phyloP scores from a whole-genome alignment of 2,329 filamentous ascomycete genomes.

The Plenodomus biglobosus region DNA sequence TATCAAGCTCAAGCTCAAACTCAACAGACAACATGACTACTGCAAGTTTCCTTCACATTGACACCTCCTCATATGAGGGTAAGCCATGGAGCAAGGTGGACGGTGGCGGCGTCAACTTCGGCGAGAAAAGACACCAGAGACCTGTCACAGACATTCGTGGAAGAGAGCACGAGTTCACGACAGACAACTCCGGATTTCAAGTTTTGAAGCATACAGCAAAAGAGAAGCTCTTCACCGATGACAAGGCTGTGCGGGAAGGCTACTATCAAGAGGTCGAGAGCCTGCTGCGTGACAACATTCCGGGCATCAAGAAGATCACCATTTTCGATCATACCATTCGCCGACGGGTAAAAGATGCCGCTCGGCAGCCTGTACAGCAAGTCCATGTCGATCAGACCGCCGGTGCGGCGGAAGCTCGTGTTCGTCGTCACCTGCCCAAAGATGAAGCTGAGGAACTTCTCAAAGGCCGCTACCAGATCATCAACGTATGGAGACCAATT shows the following conservation, averaged over 20 bases:
- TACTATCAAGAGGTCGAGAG: constrained; percentile 66
- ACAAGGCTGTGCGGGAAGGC: constrained; percentile 54
- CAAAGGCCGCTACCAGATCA: constrained; percentile 63
- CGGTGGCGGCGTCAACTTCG: constrained; percentile 58
- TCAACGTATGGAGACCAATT: constrained; percentile 73
- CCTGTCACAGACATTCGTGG: constrained; percentile 60
- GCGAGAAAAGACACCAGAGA: constrained; percentile 49
- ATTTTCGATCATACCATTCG: constrained; percentile 76
- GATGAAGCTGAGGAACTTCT: constrained; percentile 61
- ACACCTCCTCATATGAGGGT: constrained; percentile 53
- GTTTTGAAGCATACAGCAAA: constrained; percentile 56
- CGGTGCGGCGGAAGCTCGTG: constrained; percentile 60
- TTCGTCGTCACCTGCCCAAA: constrained; percentile 60
- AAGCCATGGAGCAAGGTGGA: constrained; percentile 70
- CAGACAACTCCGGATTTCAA: constrained; percentile 61
- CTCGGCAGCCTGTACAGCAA: constrained; percentile 66
- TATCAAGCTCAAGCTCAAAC: neutral
- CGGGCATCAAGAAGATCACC: constrained; percentile 61
- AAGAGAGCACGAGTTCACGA: constrained; percentile 53
- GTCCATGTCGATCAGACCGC: constrained; percentile 75
- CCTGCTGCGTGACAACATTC: constrained; percentile 57
- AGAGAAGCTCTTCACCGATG: constrained; percentile 60
- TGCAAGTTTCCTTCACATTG: constrained; percentile 62
- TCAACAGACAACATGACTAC: constrained; percentile 55
- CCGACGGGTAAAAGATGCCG: constrained; percentile 54